Conservation (phyloP, 805 yeast species). For the Pichia kluyveri region DNA sequence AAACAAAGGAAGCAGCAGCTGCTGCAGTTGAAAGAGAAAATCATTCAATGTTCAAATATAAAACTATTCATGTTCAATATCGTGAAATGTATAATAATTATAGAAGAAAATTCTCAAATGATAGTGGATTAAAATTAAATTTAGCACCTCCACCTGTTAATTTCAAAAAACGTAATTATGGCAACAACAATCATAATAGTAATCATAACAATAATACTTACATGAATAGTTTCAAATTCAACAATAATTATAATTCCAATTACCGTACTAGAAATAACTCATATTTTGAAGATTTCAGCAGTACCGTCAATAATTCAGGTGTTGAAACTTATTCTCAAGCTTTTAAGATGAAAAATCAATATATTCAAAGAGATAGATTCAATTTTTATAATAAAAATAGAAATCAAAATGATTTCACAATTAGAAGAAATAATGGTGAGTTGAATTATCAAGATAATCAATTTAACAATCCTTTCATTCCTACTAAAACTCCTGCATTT, state of each 20-base stretch:
- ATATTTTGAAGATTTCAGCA: constrained; percentile 2
- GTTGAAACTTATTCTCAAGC: constrained; percentile 5
- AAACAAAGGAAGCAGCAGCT: constrained; percentile 66
- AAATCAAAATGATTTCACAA: background rate
- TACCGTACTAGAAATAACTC: constrained; percentile 1
- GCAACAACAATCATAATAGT: background rate
- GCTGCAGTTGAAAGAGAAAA: constrained; percentile 81
- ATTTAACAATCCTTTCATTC: background rate
- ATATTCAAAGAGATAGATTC: constrained; percentile 1
- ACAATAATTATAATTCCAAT: background rate
- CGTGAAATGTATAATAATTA: constrained; percentile 45
- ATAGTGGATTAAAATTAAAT: constrained; percentile 20
- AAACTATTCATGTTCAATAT: constrained; percentile 80
- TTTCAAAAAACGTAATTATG: constrained; percentile 34
- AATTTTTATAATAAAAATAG: background rate
- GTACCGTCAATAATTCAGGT: background rate
- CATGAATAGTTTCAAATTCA: background rate
- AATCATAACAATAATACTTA: background rate
- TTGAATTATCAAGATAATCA: background rate
- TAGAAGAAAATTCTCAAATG: constrained; percentile 22
- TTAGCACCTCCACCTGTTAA: constrained; percentile 82
- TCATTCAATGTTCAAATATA: constrained; percentile 63
- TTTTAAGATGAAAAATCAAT: constrained; percentile 4
- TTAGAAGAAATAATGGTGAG: background rate
- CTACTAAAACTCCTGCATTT: background rate